Evolutionary conservation across 768 basidiomycete genomes (phyloP), one percentile per base, ranked within the genome.

Genomic region (Leccinum aurantiacum): DNA sequence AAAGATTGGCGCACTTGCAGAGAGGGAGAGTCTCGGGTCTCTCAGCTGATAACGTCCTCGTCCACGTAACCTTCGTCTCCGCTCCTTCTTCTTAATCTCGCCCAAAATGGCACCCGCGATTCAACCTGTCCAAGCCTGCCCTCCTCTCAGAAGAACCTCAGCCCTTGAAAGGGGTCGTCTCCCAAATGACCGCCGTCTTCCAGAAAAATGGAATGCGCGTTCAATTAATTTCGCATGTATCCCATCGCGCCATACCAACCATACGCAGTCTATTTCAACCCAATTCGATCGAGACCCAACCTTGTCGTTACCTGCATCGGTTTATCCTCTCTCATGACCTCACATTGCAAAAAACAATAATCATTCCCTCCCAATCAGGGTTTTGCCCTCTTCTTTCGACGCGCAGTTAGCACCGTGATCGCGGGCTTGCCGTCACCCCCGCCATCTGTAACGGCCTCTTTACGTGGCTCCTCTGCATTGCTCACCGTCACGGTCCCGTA

Each of bases 401-500:
- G 80, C 62, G 78, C 88, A 46, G 83, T 76, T 59, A 91, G 70
- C 61, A 88, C 80, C 13, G 79, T 87, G 63, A 91, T 81, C 54
- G 69, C 64, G 44, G 37, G 13, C 27, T 27, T 48, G 54, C 67
- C 58, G 59, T 63, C 56, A 57, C 62, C 44, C 25, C 56, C 57
- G 38, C 57, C 62, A 17, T 56, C 57, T 17, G 53, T 62, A 31
- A 41, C 60, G 15, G 54, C 41, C 13, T n/a, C 63, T 48, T 69
- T 71, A 44, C 71, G 70, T 59, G 69, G 65, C 60, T 67, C 68
- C 5, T 71, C 70, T 19, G 77, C 66, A 65, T 89, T 89, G 59
- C 77, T 76, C 52, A 88, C 84, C 47, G 59, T 61, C 49, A 84
- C 71, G n/a, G 76, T 69, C 27, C 88, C 88, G 68, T 85, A 87